These are phyloP conservation scores for Gloeostereum incarnatum DNA, from an alignment of 768 basidiomycete genomes.

Conservation along the genomic window DNA sequence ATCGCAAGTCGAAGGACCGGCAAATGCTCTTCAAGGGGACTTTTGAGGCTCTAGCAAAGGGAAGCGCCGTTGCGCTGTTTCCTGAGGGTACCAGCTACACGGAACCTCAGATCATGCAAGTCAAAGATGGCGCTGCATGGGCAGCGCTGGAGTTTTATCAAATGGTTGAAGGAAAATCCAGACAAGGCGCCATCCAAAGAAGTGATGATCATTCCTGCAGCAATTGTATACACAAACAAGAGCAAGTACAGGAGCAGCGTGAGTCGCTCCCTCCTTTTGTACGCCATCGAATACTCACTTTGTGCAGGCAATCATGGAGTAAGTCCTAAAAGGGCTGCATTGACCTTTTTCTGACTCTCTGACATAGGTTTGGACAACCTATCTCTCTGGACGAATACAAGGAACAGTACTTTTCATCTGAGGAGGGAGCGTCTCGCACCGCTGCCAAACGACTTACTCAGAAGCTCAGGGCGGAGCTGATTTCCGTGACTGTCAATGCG, in stretches of 20 bases:
- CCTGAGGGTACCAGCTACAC: constrained; percentile 94
- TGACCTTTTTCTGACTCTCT: constrained; percentile 7
- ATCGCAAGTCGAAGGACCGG: constrained; percentile 89
- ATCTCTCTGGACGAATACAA: constrained; percentile 69
- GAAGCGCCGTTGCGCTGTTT: constrained; percentile 84
- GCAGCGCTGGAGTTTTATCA: constrained; percentile 87
- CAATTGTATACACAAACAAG: constrained; percentile 94
- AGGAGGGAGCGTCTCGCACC: constrained; percentile 59
- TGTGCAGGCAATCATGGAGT: constrained; percentile 66
- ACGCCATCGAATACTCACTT: constrained; percentile 7
- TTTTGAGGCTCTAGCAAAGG: constrained; percentile 73
- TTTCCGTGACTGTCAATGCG: constrained; percentile 80
- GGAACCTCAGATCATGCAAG: constrained; percentile 85
- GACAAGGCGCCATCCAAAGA: constrained; percentile 31
- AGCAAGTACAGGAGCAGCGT: constrained; percentile 90
- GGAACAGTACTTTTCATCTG: constrained; percentile 64
- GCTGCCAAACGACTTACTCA: constrained; percentile 86
- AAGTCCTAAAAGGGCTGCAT: constrained; percentile 16
- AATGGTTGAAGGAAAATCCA: constrained; percentile 59
- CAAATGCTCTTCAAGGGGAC: constrained; percentile 83
- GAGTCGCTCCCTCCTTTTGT: background rate
- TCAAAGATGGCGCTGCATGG: constrained; percentile 94
- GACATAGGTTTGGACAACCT: constrained; percentile 70
- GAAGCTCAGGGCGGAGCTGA: constrained; percentile 58
- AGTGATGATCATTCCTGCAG: constrained; percentile 68